Base-by-base conservation (phyloP, 306 rosid genomes). In the Citrullus amarus region DNA sequence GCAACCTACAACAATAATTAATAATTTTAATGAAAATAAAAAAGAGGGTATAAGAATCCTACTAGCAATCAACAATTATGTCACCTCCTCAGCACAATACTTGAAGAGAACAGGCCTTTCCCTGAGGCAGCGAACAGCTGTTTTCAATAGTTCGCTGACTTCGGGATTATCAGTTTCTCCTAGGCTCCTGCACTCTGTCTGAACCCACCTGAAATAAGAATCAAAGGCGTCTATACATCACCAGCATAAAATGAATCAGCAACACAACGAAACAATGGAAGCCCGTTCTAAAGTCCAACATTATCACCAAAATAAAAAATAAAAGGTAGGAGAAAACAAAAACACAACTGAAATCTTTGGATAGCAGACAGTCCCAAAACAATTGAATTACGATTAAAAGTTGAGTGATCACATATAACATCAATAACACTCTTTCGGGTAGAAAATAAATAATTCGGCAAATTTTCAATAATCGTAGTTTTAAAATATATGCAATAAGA, bases 61-160 rank as follows among this genome's bases (percentile, higher is more conserved):
- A 34, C 62, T 39, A 36, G 48, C 72, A 78, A 70, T 71, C 8
- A 79, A 73, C 59, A 41, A 74, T 25, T 28, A 48, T 86, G 82
- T 80, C 81, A 91, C 99, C 99, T 95, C 99, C 86, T 95, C 99
- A 59, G 99, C 97, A 86, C 99, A 95, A 77, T 95, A 95, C 86
- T 95, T 95, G 89, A 95, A 92, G 82, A 95, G 99, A 69, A 90
- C 90, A 59, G 97, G 92, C 79, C 99, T 88, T 85, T 92, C 99
- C 86, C 87, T 90, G 83, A 95, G 99, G 85, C 93, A 92, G 79
- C 90, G 90, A 61, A 95, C 97, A 58, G 97, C 97, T 28, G 90
- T 88, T 84, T 85, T 92, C 83, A 95, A 86, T 73, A 95, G 96
- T 81, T 91, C 96, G 48, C 90, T 60, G 84, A 95, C 97, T 88